A percentile compares a stretch with the other conserved stretches of the same genome.
Evolutionary conservation across 2,329 filamentous ascomycete species (phyloP).

Genomic region (Beauveria sp.): DNA sequence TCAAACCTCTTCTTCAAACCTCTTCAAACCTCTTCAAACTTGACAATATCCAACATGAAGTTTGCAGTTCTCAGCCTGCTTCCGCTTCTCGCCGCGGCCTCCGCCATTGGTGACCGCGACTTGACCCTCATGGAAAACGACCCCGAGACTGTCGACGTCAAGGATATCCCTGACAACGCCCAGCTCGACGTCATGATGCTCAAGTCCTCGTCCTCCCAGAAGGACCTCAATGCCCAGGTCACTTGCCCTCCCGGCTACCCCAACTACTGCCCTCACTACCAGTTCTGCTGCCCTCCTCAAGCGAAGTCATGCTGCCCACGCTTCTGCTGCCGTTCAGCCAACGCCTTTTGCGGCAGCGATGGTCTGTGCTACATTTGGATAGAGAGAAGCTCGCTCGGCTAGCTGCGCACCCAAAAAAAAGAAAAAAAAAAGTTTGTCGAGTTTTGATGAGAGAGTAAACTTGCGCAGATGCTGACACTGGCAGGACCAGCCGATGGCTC

Average conservation of each 20-base stretch:
- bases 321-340: slow-evolving; percentile 6
- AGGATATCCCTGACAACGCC: neutral
- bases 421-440: neutral
- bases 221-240: too few species aligned
- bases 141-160: neutral
- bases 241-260: slow-evolving; percentile 3
- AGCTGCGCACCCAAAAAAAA: neutral
- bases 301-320: slow-evolving; percentile 9
- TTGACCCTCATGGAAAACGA: neutral
- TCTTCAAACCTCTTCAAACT: neutral
- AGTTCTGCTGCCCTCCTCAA: slow-evolving; percentile 7
- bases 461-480: neutral
- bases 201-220: neutral
- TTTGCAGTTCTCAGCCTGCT: neutral
- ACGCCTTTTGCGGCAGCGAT: neutral
- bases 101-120: neutral
- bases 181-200: neutral
- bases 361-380: slow-evolving; percentile 4
- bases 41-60: neutral
- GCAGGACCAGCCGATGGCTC: neutral
- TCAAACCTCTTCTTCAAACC: too few species aligned
- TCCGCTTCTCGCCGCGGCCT: neutral
- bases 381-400: neutral
- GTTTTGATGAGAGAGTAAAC: too few species aligned
- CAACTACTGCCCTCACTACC: slow-evolving; percentile 2